phyloP scores from a whole-genome alignment of 305 asterid species.

The Vinca major region DNA sequence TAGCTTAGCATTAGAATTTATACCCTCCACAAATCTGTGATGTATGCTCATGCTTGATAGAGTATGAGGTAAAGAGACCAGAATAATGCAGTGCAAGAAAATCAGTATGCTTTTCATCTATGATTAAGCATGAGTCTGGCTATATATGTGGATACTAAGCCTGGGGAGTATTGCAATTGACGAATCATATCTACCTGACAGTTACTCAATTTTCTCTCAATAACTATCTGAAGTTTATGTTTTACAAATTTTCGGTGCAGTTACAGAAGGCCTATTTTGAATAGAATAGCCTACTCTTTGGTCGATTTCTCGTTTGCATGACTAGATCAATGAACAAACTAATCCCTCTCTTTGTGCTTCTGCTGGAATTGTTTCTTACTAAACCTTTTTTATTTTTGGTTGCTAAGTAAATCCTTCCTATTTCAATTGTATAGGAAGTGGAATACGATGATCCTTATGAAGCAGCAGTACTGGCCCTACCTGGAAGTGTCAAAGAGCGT shows the following conservation, averaged over 20 bases:
- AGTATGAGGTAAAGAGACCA: not conserved
- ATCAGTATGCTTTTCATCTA: not conserved
- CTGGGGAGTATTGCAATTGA: not conserved
- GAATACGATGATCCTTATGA: conserved; percentile 65
- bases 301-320: conserved; percentile 4
- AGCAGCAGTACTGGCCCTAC: conserved; percentile 69
- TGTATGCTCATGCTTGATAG: not conserved
- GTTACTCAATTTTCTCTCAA: not conserved
- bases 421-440: conserved; percentile 30
- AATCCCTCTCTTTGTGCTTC: not conserved
- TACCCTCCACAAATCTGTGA: not conserved
- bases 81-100: not conserved
- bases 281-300: not conserved
- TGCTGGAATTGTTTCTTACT: not conserved
- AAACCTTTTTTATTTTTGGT: too few relatives aligned
- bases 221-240: not conserved
- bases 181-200: not conserved
- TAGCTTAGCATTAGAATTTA: not conserved
- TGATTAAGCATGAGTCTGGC: not conserved
- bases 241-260: conserved; percentile 2
- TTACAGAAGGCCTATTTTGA: not conserved
- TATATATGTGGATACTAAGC: not conserved
- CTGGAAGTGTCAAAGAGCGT: conserved; percentile 72
- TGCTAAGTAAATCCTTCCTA: not conserved
- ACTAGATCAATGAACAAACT: not conserved